Conservation (phyloP, 306 rosid genomes). For the Mucuna pruriens region DNA sequence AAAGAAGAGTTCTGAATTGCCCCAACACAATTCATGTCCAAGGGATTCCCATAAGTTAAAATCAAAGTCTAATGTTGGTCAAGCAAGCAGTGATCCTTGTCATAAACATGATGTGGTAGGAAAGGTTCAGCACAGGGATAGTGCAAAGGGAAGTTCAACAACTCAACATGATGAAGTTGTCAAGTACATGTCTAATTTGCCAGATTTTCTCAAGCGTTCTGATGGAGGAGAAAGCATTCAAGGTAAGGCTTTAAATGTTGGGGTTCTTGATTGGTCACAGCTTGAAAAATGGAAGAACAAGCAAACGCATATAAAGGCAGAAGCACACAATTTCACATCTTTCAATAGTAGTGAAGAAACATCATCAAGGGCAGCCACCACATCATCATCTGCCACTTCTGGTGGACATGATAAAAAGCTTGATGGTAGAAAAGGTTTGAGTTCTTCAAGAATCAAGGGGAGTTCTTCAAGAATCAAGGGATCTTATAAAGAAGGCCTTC, state of each 20-base stretch:
- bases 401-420: slow-evolving; percentile 35
- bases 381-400: slow-evolving; percentile 37
- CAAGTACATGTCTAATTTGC: slow-evolving; percentile 88
- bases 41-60: slow-evolving; percentile 41
- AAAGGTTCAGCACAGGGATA: slow-evolving; percentile 40
- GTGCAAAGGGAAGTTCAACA: slow-evolving; percentile 47
- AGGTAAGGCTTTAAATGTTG: slow-evolving; percentile 82
- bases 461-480: slow-evolving; percentile 45
- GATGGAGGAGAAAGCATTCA: slow-evolving; percentile 58
- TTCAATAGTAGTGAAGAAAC: slow-evolving; percentile 40
- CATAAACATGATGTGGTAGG: slow-evolving; percentile 36
- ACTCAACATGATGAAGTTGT: slow-evolving; percentile 77
- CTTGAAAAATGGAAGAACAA: slow-evolving; percentile 84
- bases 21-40: slow-evolving; percentile 43
- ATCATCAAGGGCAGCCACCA: slow-evolving; percentile 40
- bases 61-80: slow-evolving; percentile 43
- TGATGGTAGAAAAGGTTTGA: slow-evolving; percentile 36
- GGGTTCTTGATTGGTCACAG: slow-evolving; percentile 88
- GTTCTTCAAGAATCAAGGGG: slow-evolving; percentile 46
- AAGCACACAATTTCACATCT: slow-evolving; percentile 35
- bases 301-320: slow-evolving; percentile 39
- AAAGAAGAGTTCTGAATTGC: slow-evolving; percentile 45
- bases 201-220: slow-evolving; percentile 69
- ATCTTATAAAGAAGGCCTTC: slow-evolving; percentile 45
- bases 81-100: slow-evolving; percentile 26